These are phyloP conservation scores for Mrakia gelida DNA, from an alignment of 768 basidiomycete genomes.

Conservation along the genomic window DNA sequence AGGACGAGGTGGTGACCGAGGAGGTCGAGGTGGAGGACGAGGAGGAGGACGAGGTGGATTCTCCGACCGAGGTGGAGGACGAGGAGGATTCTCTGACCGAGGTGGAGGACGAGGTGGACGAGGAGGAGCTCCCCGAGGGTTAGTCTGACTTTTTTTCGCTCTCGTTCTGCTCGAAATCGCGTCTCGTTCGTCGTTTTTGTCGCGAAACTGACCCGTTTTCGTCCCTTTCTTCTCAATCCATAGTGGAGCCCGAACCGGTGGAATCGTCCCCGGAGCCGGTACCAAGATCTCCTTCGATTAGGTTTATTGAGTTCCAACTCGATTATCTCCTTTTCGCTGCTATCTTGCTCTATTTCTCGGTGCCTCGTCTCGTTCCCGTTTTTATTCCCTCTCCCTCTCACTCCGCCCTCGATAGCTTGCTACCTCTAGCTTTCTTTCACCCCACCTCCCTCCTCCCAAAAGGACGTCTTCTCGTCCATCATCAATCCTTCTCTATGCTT, in stretches of 20 bases:
- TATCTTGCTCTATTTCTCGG: background rate
- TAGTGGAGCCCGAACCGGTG: conserved; percentile 55
- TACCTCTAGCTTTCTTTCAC: background rate
- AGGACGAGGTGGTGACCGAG: conserved; percentile 39
- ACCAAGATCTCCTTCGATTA: conserved; percentile 45
- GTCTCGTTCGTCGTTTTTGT: conserved; percentile 9
- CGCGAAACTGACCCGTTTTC: conserved; percentile 3
- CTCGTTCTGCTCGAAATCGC: background rate
- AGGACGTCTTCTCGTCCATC: too few species aligned
- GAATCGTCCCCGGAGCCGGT: conserved; percentile 61
- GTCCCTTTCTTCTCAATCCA: conserved; percentile 15
- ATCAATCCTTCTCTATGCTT: too few species aligned
- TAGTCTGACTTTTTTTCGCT: background rate
- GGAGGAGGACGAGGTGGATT: conserved; percentile 45
- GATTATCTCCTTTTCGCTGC: background rate
- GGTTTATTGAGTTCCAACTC: background rate
- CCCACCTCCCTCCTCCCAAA: too few species aligned
- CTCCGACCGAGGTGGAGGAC: conserved; percentile 42
- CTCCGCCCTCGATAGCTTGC: background rate
- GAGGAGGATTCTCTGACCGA: conserved; percentile 35
- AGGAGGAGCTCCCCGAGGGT: conserved; percentile 46
- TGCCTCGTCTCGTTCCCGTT: background rate
- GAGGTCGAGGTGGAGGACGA: conserved; percentile 37
- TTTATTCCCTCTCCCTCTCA: background rate
- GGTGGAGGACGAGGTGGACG: conserved; percentile 38